Conservation (phyloP, 2,329 filamentous ascomycete species). For the Dactylellina drechsleri region DNA sequence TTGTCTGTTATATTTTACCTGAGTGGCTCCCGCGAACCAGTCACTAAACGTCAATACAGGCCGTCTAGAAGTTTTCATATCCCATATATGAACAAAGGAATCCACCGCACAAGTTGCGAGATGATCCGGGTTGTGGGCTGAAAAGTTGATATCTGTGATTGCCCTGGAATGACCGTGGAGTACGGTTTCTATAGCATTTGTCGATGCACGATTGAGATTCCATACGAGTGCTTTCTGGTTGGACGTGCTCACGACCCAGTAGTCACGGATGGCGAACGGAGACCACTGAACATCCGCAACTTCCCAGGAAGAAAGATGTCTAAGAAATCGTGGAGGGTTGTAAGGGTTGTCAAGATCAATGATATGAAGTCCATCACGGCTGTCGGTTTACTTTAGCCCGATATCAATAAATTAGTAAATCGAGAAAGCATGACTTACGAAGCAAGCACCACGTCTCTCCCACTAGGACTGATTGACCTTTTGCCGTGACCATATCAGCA, state of each 20-base stretch:
- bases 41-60: conserved; percentile 86
- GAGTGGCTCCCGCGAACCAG: conserved; percentile 91
- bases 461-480: conserved; percentile 79
- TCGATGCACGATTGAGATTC: conserved; percentile 79
- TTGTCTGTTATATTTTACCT: conserved; percentile 93
- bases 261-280: conserved; percentile 86
- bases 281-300: conserved; percentile 98
- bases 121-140: conserved; percentile 87
- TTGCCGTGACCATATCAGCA: background rate
- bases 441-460: conserved; percentile 87
- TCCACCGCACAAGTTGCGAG: conserved; percentile 92
- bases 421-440: conserved; percentile 66
- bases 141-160: conserved; percentile 97
- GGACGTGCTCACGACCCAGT: conserved; percentile 92
- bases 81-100: conserved; percentile 93
- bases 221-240: conserved; percentile 94
- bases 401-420: background rate
- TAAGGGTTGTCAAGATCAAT: conserved; percentile 92
- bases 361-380: conserved; percentile 85
- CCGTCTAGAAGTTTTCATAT: conserved; percentile 74
- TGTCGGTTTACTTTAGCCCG: conserved; percentile 59
- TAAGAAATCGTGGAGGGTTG: conserved; percentile 83
- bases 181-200: conserved; percentile 84
- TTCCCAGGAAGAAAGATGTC: conserved; percentile 89
- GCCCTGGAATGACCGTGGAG: conserved; percentile 85